Conservation (phyloP, 2,329 filamentous ascomycete genomes). For the Ophiostoma montium region DNA sequence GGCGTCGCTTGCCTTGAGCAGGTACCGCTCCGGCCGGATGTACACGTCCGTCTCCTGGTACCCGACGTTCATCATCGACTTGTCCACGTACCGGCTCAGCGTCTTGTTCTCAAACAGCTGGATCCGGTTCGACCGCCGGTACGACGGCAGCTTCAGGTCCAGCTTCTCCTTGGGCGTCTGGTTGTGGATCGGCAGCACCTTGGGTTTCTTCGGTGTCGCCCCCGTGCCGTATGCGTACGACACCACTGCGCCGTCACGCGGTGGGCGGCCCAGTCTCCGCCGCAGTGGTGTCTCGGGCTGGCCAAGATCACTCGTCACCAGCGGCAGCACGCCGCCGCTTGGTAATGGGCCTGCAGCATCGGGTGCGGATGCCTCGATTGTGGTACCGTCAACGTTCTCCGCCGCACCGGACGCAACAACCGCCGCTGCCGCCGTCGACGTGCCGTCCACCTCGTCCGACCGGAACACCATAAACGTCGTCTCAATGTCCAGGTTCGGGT, state of each 20-base stretch:
- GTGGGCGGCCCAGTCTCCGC: slow-evolving; percentile 28
- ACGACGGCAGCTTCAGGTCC: slow-evolving; percentile 62
- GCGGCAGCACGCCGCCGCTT: too few species aligned
- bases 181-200: slow-evolving; percentile 61
- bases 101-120: slow-evolving; percentile 71
- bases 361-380: too few species aligned
- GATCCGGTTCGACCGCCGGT: slow-evolving; percentile 66
- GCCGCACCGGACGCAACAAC: too few species aligned
- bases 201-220: slow-evolving; percentile 39
- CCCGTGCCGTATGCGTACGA: slow-evolving; percentile 29
- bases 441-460: slow-evolving; percentile 74
- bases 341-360: too few species aligned
- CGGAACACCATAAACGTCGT: slow-evolving; percentile 62
- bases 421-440: slow-evolving; percentile 15
- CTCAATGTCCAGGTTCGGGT: slow-evolving; percentile 87
- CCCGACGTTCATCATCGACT: slow-evolving; percentile 88
- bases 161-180: slow-evolving; percentile 70
- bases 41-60: slow-evolving; percentile 94
- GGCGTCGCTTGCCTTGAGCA: slow-evolving; percentile 50
- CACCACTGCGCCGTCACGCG: slow-evolving; percentile 35
- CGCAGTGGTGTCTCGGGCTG: slow-evolving; percentile 15
- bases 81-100: slow-evolving; percentile 82
- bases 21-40: slow-evolving; percentile 56
- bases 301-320: background rate
- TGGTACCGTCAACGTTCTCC: slow-evolving; percentile 16